Evolutionary conservation across 306 rosid species (phyloP).

Genomic region (Cucumis cinereus): DNA sequence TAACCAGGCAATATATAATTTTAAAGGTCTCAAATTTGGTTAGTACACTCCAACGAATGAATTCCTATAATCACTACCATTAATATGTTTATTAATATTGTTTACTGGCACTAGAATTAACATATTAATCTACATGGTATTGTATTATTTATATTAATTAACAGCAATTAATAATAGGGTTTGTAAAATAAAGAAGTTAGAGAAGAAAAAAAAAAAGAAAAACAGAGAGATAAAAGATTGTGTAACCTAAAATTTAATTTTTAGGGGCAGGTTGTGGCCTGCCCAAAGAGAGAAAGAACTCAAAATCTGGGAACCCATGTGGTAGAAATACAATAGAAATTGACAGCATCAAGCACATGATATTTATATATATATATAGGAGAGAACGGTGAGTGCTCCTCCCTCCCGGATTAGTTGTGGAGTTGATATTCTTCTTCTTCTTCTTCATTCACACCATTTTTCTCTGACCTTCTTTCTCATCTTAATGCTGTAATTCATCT

Average conservation of each 20-base stretch:
- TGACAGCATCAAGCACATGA: neutral
- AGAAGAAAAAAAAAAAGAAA: too few species aligned
- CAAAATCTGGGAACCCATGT: conserved; percentile 4
- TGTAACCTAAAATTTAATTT: neutral
- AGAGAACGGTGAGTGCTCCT: neutral
- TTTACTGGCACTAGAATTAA: neutral
- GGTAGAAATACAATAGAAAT: neutral
- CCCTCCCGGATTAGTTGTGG: conserved; percentile 27
- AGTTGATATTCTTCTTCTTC: conserved; percentile 16
- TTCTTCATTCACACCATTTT: conserved; percentile 13
- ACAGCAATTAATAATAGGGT: neutral
- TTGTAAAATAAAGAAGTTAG: too few species aligned
- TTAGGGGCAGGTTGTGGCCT: neutral
- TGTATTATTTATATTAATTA: neutral
- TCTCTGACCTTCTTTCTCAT: conserved; percentile 17
- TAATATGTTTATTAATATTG: neutral
- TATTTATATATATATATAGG: neutral
- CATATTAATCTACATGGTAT: neutral
- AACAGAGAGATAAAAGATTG: neutral
- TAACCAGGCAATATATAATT: neutral
- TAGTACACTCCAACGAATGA: neutral
- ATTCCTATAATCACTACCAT: neutral
- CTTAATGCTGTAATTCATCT: conserved; percentile 48
- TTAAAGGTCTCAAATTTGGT: neutral
- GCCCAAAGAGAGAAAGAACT: neutral